These are phyloP conservation scores for Globisporangium perplexum DNA, from an alignment of 352 stramenopile genomes.

Conservation along the genomic window DNA sequence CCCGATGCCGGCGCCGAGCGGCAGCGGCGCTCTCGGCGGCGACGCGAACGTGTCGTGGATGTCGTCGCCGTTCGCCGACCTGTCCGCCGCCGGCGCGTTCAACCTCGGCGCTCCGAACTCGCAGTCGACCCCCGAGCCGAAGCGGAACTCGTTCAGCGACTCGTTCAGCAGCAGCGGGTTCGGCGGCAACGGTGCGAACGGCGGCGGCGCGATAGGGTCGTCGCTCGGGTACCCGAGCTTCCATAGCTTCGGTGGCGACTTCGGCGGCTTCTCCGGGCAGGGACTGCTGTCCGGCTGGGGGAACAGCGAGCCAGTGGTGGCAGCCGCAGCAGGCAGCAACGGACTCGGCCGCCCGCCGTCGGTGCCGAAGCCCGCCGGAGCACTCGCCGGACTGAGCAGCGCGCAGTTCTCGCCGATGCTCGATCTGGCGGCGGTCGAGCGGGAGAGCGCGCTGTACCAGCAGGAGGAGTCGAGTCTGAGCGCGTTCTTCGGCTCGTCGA, in stretches of 20 bases:
- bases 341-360: conserved; percentile 8
- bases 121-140: conserved; percentile 12
- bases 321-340: conserved; percentile 10
- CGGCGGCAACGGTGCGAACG: neutral
- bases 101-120: conserved; percentile 16
- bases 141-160: conserved; percentile 8
- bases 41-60: neutral
- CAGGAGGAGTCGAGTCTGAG: conserved; percentile 72
- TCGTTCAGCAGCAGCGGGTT: conserved; percentile 17
- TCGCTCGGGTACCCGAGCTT: conserved; percentile 61
- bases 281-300: conserved; percentile 47
- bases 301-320: conserved; percentile 13
- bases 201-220: conserved; percentile 20
- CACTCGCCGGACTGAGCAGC: conserved; percentile 3
- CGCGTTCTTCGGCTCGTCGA: conserved; percentile 39
- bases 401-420: conserved; percentile 42
- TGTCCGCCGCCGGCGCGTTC: conserved; percentile 9
- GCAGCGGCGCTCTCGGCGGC: conserved; percentile 15
- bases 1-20: conserved; percentile 16
- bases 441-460: conserved; percentile 59
- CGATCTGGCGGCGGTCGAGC: conserved; percentile 68
- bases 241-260: conserved; percentile 48
- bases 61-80: conserved; percentile 16
- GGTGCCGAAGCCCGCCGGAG: conserved; percentile 2
- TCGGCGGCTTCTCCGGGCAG: conserved; percentile 32